phyloP scores from a whole-genome alignment of 352 stramenopile genomes.

The Globisporangium viniferum region DNA sequence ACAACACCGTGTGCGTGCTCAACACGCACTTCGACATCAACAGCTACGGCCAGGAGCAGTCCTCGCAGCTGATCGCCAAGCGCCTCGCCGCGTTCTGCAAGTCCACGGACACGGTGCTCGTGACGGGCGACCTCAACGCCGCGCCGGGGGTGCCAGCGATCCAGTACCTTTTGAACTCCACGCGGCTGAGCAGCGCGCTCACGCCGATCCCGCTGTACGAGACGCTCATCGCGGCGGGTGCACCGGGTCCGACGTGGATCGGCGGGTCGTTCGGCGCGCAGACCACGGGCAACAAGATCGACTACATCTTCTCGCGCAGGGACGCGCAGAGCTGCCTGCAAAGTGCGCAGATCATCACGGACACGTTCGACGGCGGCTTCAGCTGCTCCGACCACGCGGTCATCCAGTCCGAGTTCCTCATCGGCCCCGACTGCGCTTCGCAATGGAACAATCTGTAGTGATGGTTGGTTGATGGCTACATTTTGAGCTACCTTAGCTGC shows the following conservation, averaged over 20 bases:
- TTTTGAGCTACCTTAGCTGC: no score
- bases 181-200: constrained; percentile 19
- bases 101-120: constrained; percentile 40
- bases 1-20: constrained; percentile 53
- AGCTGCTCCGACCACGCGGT: constrained; percentile 65
- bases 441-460: neutral
- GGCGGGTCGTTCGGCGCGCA: constrained; percentile 43
- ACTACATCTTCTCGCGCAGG: constrained; percentile 66
- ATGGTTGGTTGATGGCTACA: neutral
- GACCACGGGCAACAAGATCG: constrained; percentile 36
- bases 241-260: constrained; percentile 57
- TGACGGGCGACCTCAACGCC: constrained; percentile 75
- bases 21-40: constrained; percentile 78
- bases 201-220: constrained; percentile 62
- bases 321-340: constrained; percentile 46
- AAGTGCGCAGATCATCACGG: constrained; percentile 37
- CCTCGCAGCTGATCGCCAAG: constrained; percentile 45
- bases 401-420: constrained; percentile 55
- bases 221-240: constrained; percentile 41
- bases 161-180: constrained; percentile 36
- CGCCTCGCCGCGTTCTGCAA: constrained; percentile 43
- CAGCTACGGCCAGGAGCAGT: constrained; percentile 47
- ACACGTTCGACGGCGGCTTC: constrained; percentile 46
- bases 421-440: constrained; percentile 25
- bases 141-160: constrained; percentile 28